Evolutionary conservation across 176 grass and related monocot genomes (phyloP), one percentile per base, ranked within the genome.

Genomic region (Miscanthus lutarioriparius): DNA sequence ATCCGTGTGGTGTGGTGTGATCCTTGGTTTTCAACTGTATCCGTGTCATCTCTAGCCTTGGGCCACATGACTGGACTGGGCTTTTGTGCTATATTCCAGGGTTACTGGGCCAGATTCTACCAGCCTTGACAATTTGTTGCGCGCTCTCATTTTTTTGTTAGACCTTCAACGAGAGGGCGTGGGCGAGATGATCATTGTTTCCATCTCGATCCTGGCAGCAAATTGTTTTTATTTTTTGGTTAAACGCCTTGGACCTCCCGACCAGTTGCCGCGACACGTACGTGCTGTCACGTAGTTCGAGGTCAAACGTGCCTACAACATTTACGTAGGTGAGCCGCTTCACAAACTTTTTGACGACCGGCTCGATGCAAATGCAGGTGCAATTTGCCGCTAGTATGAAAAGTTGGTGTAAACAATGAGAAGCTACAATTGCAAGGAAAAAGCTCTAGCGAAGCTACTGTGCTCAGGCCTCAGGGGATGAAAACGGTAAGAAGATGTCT

Each of bases 351-450:
- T 30, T 13, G 41, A 45, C 14, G 30, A 49, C 37, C n/a, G 28
- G 76, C 53, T 80, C 67, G 54, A 72, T 79, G 83, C 20, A 63
- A 12, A 26, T 3, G 41, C 11, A 26, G 20, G 43, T 47, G 75
- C 22, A 71, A 44, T 17, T 62, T 30, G 58, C 54, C 54, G 70
- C 27, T 41, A 32, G 26, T 26, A 70, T 48, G 48, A 51, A 51
- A 51, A 51, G 48, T 17, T 19, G 48, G 48, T 51, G 48, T 51
- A 51, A 51, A 51, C 48, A 51, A 51, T 7, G 48, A 51, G 48
- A 51, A 30, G 30, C 30, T 2, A 16, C 47, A 45, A 4, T 45
- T 13, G 43, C 11, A 45, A 45, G 11, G 44, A 14, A 45, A 45
- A 45, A 43, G 9, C n/a, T n/a, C 41, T 43, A 43, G 41, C 41